phyloP scores from a whole-genome alignment of 1,139 yeast genomes.

The Geotrichum candidum region DNA sequence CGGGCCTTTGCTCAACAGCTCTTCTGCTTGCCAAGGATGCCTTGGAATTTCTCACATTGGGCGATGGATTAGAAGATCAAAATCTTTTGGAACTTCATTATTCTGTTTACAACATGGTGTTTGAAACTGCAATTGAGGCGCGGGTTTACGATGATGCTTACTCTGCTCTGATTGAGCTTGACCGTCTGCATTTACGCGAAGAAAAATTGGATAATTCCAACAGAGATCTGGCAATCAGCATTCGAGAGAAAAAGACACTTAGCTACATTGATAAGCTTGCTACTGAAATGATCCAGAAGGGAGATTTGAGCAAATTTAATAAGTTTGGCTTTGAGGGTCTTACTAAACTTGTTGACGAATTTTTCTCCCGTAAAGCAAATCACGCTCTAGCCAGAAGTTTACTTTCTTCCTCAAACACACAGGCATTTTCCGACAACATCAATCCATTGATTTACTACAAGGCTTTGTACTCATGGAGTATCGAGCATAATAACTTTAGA shows the following conservation, averaged over 20 bases:
- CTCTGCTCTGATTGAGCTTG: slow-evolving; percentile 29
- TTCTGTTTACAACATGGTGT: slow-evolving; percentile 20
- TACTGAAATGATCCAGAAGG: slow-evolving; percentile 24
- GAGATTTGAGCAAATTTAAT: slow-evolving; percentile 25
- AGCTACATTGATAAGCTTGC: slow-evolving; percentile 22
- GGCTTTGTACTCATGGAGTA: slow-evolving; percentile 33
- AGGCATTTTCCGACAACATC: neutral
- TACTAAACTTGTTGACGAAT: slow-evolving; percentile 23
- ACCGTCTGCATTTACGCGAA: slow-evolving; percentile 15
- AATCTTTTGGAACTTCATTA: neutral
- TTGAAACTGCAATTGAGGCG: slow-evolving; percentile 24
- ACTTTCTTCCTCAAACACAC: neutral
- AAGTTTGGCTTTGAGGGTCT: slow-evolving; percentile 33
- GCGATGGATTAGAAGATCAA: neutral
- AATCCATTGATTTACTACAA: slow-evolving; percentile 24
- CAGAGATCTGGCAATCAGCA: slow-evolving; percentile 1
- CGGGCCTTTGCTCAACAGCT: slow-evolving; percentile 44
- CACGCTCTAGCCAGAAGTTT: neutral
- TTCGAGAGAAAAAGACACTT: neutral
- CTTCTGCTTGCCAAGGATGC: slow-evolving; percentile 19
- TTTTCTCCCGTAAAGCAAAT: slow-evolving; percentile 17
- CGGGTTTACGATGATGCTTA: slow-evolving; percentile 31
- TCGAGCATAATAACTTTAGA: slow-evolving; percentile 31
- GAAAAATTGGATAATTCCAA: slow-evolving; percentile 12
- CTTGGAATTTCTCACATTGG: slow-evolving; percentile 10